A percentile compares a stretch with the other conserved stretches of the same genome.
These are phyloP conservation scores for Harringtonia lauricola DNA, from an alignment of 2,329 filamentous ascomycete genomes.

Conservation along the genomic window DNA sequence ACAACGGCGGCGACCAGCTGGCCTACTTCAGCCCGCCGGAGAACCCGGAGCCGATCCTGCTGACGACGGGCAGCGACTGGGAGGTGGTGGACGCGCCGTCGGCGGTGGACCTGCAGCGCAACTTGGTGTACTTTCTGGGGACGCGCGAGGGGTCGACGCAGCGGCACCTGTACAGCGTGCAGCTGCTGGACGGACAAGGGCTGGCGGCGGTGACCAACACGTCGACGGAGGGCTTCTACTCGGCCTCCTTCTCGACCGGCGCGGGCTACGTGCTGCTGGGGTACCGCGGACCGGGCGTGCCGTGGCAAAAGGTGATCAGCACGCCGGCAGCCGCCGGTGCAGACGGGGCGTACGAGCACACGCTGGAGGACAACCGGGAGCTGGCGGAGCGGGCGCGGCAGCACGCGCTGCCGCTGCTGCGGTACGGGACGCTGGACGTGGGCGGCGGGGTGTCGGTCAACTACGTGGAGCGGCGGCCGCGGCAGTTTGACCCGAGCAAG, in stretches of 20 bases:
- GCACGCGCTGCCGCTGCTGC: slow-evolving; percentile 71
- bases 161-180: slow-evolving; percentile 84
- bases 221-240: slow-evolving; percentile 65
- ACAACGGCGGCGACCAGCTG: slow-evolving; percentile 80
- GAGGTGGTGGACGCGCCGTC: slow-evolving; percentile 82
- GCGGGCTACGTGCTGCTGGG: slow-evolving; percentile 76
- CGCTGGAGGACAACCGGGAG: slow-evolving; percentile 66
- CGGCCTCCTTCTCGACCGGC: slow-evolving; percentile 70
- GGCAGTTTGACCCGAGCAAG: slow-evolving; percentile 74
- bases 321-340: slow-evolving; percentile 39
- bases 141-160: slow-evolving; percentile 83
- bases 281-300: slow-evolving; percentile 75
- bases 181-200: slow-evolving; percentile 65
- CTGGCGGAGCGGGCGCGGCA: slow-evolving; percentile 60
- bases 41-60: slow-evolving; percentile 66
- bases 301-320: slow-evolving; percentile 82
- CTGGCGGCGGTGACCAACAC: slow-evolving; percentile 60
- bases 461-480: slow-evolving; percentile 75
- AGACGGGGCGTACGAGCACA: slow-evolving; percentile 42
- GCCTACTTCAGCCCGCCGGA: slow-evolving; percentile 89
- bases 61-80: slow-evolving; percentile 75
- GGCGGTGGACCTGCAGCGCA: slow-evolving; percentile 72
- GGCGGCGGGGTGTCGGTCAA: slow-evolving; percentile 57
- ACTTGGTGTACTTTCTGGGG: slow-evolving; percentile 81
- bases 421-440: slow-evolving; percentile 77